Conservation (phyloP, 306 rosid species). For the Argentina anserina region DNA sequence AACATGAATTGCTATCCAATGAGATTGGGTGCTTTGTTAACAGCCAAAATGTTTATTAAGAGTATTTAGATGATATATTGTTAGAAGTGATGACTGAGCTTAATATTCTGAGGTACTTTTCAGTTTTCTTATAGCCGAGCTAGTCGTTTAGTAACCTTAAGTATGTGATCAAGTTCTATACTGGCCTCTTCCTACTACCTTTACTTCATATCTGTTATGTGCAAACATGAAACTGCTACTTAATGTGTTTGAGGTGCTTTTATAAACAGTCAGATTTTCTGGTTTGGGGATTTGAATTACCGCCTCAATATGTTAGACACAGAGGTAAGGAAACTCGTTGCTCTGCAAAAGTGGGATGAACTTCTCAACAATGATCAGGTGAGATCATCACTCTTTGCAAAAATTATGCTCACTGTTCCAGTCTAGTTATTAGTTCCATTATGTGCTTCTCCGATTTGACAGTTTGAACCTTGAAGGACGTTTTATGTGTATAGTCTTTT, state of each 20-base stretch:
- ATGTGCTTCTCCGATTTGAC: background rate
- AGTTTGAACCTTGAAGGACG: background rate
- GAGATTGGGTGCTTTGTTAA: no score
- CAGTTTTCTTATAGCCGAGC: background rate
- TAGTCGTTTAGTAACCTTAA: background rate
- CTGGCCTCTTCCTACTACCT: background rate
- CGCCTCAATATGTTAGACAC: conserved; percentile 71
- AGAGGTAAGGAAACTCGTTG: conserved; percentile 57
- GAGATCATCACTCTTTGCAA: conserved; percentile 20
- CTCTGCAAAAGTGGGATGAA: conserved; percentile 69
- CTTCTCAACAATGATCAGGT: conserved; percentile 81
- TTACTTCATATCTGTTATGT: conserved; percentile 9
- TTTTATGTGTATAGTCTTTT: background rate
- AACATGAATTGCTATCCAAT: no score
- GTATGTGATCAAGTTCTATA: background rate
- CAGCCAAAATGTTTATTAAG: no score
- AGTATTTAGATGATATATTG: background rate
- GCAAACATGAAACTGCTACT: conserved; percentile 18
- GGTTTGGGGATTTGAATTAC: conserved; percentile 96
- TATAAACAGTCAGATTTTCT: conserved; percentile 75
- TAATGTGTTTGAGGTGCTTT: conserved; percentile 19
- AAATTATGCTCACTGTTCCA: background rate
- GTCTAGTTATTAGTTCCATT: background rate
- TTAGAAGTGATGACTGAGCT: background rate
- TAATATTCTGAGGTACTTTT: background rate